A percentile compares a stretch with the other conserved stretches of the same genome.
Conservation (phyloP, 78 protist species). For the Tieghemostelium lacteum region DNA sequence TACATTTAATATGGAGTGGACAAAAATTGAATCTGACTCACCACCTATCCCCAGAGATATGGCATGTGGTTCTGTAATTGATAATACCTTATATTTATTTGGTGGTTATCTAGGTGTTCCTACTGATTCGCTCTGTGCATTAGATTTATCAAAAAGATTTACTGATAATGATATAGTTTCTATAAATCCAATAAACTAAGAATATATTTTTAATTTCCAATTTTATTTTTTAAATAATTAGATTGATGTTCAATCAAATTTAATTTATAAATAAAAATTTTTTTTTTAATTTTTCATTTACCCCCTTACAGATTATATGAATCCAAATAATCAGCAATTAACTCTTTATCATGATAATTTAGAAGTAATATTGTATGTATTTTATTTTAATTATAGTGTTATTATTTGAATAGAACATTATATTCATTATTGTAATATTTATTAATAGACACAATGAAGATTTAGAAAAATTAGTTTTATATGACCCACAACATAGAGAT, state of each 20-base stretch:
- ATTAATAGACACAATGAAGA: slow-evolving; percentile 62
- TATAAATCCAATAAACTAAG: neutral
- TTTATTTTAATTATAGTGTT: neutral
- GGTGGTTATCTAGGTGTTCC: slow-evolving; percentile 50
- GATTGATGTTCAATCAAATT: too few species aligned
- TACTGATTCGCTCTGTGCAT: neutral
- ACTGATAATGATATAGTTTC: neutral
- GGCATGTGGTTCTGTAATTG: slow-evolving; percentile 56
- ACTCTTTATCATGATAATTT: slow-evolving; percentile 52
- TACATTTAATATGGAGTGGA: slow-evolving; percentile 64
- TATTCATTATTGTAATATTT: neutral
- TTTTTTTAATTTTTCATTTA: neutral
- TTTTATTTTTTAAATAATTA: neutral
- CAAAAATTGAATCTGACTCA: slow-evolving; percentile 1
- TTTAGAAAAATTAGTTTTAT: slow-evolving; percentile 48
- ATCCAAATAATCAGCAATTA: slow-evolving; percentile 25
- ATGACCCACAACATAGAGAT: slow-evolving; percentile 23
- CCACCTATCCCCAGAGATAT: slow-evolving; percentile 76
- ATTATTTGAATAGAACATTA: neutral
- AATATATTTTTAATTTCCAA: neutral
- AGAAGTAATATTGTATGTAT: slow-evolving; percentile 56
- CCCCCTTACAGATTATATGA: neutral
- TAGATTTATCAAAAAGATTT: slow-evolving; percentile 2
- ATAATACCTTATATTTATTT: slow-evolving; percentile 48
- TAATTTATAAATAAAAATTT: too few species aligned